These are phyloP conservation scores for Fusarium dimerum DNA, from an alignment of 2,329 filamentous ascomycete genomes.

Conservation along the genomic window DNA sequence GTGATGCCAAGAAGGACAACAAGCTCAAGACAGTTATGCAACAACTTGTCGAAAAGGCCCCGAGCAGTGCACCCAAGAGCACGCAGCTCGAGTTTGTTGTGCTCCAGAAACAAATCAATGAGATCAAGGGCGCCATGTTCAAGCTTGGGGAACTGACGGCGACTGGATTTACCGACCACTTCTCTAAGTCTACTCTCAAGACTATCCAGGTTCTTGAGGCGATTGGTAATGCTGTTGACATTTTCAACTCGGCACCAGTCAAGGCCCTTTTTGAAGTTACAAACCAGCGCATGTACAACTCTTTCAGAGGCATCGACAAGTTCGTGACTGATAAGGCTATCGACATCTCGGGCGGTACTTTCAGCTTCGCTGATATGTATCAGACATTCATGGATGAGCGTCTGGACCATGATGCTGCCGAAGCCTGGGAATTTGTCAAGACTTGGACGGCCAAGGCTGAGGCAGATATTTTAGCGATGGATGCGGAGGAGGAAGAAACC, in stretches of 20 bases:
- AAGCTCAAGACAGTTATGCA: too few relatives aligned
- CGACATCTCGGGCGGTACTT: background rate
- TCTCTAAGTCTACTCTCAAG: background rate
- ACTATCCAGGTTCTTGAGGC: conserved; percentile 2
- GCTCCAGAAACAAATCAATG: conserved; percentile 2
- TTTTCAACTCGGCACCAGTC: conserved; percentile 1
- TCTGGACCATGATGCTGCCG: background rate
- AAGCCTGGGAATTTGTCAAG: conserved; percentile 8
- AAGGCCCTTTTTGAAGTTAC: conserved; percentile 3
- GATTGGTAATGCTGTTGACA: conserved; percentile 2
- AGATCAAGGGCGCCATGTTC: conserved; percentile 8
- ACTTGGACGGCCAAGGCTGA: background rate
- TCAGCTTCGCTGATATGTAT: conserved; percentile 5
- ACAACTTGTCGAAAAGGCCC: too few relatives aligned
- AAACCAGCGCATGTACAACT: conserved; percentile 8
- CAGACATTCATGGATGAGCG: conserved; percentile 4
- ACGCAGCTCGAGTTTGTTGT: conserved; percentile 3
- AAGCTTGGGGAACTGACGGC: conserved; percentile 1
- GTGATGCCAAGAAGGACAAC: too few relatives aligned
- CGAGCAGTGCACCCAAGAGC: too few relatives aligned
- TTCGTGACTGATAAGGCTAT: background rate
- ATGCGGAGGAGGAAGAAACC: background rate
- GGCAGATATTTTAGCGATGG: background rate
- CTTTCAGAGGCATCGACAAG: conserved; percentile 5
- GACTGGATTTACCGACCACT: background rate